phyloP scores from a whole-genome alignment of 495 filamentous ascomycete species.

The Coniosporium apollinis region DNA sequence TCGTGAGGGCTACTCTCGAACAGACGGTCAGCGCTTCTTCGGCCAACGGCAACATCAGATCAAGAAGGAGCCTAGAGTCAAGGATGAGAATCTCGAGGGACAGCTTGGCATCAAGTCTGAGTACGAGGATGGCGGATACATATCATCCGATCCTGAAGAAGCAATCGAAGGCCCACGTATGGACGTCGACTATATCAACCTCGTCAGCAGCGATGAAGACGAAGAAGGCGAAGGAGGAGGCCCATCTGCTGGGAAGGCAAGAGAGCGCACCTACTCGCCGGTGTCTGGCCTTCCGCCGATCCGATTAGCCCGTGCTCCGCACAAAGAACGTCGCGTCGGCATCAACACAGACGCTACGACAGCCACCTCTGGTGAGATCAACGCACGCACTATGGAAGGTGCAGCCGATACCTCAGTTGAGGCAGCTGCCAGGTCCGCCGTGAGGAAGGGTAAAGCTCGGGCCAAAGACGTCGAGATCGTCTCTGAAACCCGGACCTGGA shows the following conservation, averaged over 20 bases:
- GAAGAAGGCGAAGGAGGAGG: slow-evolving; percentile 1
- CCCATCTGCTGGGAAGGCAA: background rate
- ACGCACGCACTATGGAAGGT: slow-evolving; percentile 10
- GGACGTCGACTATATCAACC: slow-evolving; percentile 20
- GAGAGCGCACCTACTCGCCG: background rate
- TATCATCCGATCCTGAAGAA: slow-evolving; percentile 19
- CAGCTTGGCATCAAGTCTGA: slow-evolving; percentile 7
- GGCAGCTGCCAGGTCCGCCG: slow-evolving; percentile 2
- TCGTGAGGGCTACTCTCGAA: background rate
- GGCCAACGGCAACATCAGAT: background rate
- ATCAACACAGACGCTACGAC: slow-evolving; percentile 38
- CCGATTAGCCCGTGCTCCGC: slow-evolving; percentile 34
- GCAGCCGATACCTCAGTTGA: slow-evolving; percentile 4
- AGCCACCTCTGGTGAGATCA: slow-evolving; percentile 21
- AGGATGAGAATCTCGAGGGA: slow-evolving; percentile 7
- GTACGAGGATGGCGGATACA: slow-evolving; percentile 17
- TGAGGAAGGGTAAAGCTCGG: slow-evolving; percentile 15
- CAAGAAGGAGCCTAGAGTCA: slow-evolving; percentile 1
- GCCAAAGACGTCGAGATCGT: slow-evolving; percentile 22
- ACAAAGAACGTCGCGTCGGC: slow-evolving; percentile 33
- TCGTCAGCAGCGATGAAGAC: slow-evolving; percentile 19
- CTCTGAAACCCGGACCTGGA: slow-evolving; percentile 14
- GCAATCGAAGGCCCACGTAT: slow-evolving; percentile 10
- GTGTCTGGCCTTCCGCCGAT: slow-evolving; percentile 22
- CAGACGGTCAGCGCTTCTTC: background rate